These are phyloP conservation scores for Ophiostoma perfectum DNA, from an alignment of 2,329 filamentous ascomycete species.

Conservation along the genomic window DNA sequence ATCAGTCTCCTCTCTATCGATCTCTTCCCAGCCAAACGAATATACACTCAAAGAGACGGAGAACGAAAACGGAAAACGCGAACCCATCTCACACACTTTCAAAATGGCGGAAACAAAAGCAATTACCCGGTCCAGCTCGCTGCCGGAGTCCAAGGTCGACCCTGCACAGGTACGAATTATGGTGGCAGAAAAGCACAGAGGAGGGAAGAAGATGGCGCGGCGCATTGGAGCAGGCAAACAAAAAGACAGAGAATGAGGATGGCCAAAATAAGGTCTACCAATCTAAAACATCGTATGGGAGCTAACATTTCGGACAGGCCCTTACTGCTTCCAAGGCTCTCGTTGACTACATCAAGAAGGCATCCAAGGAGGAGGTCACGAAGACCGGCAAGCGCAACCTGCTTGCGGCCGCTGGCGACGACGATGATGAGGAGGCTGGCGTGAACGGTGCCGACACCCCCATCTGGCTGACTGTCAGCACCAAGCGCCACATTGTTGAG, in stretches of 20 bases:
- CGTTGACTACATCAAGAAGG: constrained; percentile 55
- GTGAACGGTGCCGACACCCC: constrained; percentile 44
- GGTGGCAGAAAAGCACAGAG: neutral
- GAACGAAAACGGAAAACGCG: neutral
- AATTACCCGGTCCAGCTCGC: constrained; percentile 17
- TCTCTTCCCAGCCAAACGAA: constrained; percentile 11
- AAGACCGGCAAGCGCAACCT: constrained; percentile 52
- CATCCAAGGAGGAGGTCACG: constrained; percentile 43
- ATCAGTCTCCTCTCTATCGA: constrained; percentile 8
- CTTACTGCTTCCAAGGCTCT: constrained; percentile 60
- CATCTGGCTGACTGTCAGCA: constrained; percentile 58
- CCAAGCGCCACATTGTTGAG: constrained; percentile 63
- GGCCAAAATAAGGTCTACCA: too few relatives aligned
- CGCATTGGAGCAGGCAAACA: neutral
- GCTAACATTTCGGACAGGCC: constrained; percentile 37
- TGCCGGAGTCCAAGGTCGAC: constrained; percentile 23
- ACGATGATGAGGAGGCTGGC: constrained; percentile 35
- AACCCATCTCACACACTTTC: neutral
- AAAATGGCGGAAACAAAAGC: constrained; percentile 24
- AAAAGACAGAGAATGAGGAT: neutral
- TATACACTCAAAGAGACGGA: constrained; percentile 3
- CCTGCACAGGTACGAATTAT: neutral
- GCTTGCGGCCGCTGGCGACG: constrained; percentile 42
- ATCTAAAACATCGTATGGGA: neutral
- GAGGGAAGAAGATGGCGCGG: neutral